Evolutionary conservation across 1,139 yeast genomes (phyloP), one percentile per base, ranked within the genome.

Genomic region (Hanseniaspora uvarum): DNA sequence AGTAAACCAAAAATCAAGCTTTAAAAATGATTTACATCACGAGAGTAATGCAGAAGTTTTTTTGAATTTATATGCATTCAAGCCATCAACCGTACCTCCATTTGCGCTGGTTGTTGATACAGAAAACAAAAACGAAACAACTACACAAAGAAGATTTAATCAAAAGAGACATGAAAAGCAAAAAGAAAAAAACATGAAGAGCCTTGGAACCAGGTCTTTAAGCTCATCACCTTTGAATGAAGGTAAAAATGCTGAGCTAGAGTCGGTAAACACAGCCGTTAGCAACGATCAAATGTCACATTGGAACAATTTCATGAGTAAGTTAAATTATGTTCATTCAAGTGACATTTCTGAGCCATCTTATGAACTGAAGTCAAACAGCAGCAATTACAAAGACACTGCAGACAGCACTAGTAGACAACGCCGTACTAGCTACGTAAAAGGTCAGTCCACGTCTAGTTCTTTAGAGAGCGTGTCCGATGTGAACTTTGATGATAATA

Each of bases 71-170:
- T 63, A 65, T 54, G 58, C 66, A 3, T 56, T 64, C 12, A 56
- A 57, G 31, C 67, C 69, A 4, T 62, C 61, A 6, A 63, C 68
- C 2, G 64, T 67, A 1, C 69, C 70, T 1, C 69, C 70, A 8
- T 66, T 63, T 59, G 68, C 61, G 4, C 52, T 66, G 47, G 63
- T 62, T 39, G 55, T 57, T 23, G 56, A 53, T 26, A 14, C 18
- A 5, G 36, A 44, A 16, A 28, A 53, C 30, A 26, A 36, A 10
- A 51, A 41, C n/a, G 50, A 28, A n/a, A 49, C 52, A 14, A 50
- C 30, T 19, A 47, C 56, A 18, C 49, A 46, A 31, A 38, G 24
- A 33, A 44, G 36, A 33, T 46, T 38, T 21, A 47, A 43, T 36
- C 34, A 43, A 37, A 50, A 50, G n/a, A 43, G 53, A 28, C 53